Percentiles rank a stretch among this genome's conserved stretches.
phyloP scores from a whole-genome alignment of 1,139 yeast genomes.

The Hansenula lynferdii region DNA sequence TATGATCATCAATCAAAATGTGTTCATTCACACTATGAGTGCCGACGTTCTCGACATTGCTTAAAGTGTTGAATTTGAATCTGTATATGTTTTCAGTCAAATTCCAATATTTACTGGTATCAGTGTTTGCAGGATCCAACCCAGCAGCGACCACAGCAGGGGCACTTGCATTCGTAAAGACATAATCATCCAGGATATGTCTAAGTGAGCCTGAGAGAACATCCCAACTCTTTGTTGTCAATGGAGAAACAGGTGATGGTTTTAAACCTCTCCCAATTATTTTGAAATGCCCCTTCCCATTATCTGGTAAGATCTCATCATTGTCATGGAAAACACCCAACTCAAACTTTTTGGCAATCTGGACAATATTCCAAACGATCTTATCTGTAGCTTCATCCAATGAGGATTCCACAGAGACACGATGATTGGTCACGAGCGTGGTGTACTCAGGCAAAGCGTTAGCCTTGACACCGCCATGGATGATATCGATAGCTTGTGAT shows the following conservation, averaged over 20 bases:
- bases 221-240: slow-evolving; percentile 42
- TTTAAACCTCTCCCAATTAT: slow-evolving; percentile 33
- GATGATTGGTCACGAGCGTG: slow-evolving; percentile 45
- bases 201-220: slow-evolving; percentile 50
- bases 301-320: slow-evolving; percentile 22
- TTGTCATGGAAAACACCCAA: slow-evolving; percentile 42
- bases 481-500: slow-evolving; percentile 57
- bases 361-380: slow-evolving; percentile 32
- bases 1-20: slow-evolving; percentile 41
- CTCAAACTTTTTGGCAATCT: slow-evolving; percentile 40
- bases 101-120: slow-evolving; percentile 54
- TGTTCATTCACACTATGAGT: slow-evolving; percentile 51
- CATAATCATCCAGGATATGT: slow-evolving; percentile 47
- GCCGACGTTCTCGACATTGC: slow-evolving; percentile 6
- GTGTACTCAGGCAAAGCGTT: slow-evolving; percentile 72
- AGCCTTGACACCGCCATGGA: slow-evolving; percentile 55
- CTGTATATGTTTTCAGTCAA: slow-evolving; percentile 53
- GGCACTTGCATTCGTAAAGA: slow-evolving; percentile 23
- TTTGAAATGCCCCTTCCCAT: slow-evolving; percentile 37
- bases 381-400: slow-evolving; percentile 39
- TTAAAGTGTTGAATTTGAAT: slow-evolving; percentile 28
- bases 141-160: slow-evolving; percentile 35
- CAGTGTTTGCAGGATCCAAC: slow-evolving; percentile 56
- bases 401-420: slow-evolving; percentile 47
- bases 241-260: slow-evolving; percentile 60